These are phyloP conservation scores for Plasmodium relictum DNA, from an alignment of 169 alveolate genomes.

Conservation along the genomic window DNA sequence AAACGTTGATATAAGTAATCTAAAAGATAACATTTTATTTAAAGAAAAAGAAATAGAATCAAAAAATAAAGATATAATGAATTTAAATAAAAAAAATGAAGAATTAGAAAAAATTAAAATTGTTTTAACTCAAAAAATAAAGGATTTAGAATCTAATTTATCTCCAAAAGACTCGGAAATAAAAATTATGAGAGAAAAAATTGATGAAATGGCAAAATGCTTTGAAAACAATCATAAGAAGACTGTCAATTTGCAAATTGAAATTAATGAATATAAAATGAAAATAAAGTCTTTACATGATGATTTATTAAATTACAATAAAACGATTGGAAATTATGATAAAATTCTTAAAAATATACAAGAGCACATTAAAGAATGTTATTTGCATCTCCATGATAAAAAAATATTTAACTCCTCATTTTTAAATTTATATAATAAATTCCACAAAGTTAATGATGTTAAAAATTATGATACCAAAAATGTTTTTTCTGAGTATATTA, in stretches of 20 bases:
- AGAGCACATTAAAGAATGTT: slow-evolving; percentile 73
- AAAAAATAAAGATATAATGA: slow-evolving; percentile 25
- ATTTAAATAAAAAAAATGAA: slow-evolving; percentile 54
- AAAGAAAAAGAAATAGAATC: slow-evolving; percentile 68
- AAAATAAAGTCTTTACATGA: slow-evolving; percentile 68
- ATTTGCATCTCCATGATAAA: slow-evolving; percentile 73
- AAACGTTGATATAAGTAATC: slow-evolving; percentile 33
- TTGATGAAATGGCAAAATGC: slow-evolving; percentile 76
- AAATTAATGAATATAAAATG: slow-evolving; percentile 75
- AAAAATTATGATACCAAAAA: slow-evolving; percentile 70
- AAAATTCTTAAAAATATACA: slow-evolving; percentile 66
- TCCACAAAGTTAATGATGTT: slow-evolving; percentile 70
- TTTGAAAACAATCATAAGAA: slow-evolving; percentile 76
- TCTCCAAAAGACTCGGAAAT: slow-evolving; percentile 76
- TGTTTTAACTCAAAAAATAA: slow-evolving; percentile 58
- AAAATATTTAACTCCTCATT: slow-evolving; percentile 72
- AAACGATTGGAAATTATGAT: slow-evolving; percentile 66
- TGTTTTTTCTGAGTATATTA: slow-evolving; percentile 66
- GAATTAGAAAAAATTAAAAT: slow-evolving; percentile 74
- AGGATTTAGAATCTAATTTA: slow-evolving; percentile 62
- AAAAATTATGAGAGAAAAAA: slow-evolving; percentile 64
- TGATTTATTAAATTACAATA: slow-evolving; percentile 63
- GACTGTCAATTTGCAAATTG: slow-evolving; percentile 64
- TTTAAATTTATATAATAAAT: slow-evolving; percentile 59
- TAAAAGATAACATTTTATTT: slow-evolving; percentile 24